Evolutionary conservation across 306 rosid genomes (phyloP), one percentile per base, ranked within the genome.

Genomic region (Amphicarpaea edgeworthii): DNA sequence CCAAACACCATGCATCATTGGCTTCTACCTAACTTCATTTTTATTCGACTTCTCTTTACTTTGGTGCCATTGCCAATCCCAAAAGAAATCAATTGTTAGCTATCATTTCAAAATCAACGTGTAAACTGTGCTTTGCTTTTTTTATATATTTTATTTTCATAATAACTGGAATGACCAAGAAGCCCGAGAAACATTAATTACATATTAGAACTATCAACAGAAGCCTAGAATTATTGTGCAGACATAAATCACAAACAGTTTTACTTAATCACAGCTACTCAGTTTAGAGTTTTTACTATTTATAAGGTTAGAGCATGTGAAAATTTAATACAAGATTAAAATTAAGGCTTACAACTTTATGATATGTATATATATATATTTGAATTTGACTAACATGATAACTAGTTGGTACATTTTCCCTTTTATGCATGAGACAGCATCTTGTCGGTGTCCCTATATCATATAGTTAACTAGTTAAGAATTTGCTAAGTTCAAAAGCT

Each of bases 401-500:
- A 55, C 12, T 42, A 61, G 74, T 61, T 76, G 81, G 69, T 19
- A 63, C 12, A 3, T 37, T 38, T 58, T 41, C 63, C 62, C 75
- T 63, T 84, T 73, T 53, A 64, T 21, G 76, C 42, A 64, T 15
- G 84, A 61, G 76, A 67, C 77, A 75, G 77, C 40, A 61, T 59
- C 40, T 77, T 82, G 77, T 85, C 73, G 77, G 88, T 70, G 78
- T 82, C 77, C 50, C 55, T 70, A 53, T 64, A 58, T 75, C 54
- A 49, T 69, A 21, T 37, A 20, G 34, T 61, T 69, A 21, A 28
- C 32, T 37, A 19, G 41, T 67, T 68, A 24, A 61, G 73, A 75
- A 60, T 64, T 54, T 66, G 74, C 58, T 30, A 55, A 73, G 79
- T 53, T 59, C 46, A 75, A 60, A 82, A 45, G 79, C 81, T 60